Conservation (phyloP, 768 basidiomycete genomes). For the Boletus rubroflammeus region DNA sequence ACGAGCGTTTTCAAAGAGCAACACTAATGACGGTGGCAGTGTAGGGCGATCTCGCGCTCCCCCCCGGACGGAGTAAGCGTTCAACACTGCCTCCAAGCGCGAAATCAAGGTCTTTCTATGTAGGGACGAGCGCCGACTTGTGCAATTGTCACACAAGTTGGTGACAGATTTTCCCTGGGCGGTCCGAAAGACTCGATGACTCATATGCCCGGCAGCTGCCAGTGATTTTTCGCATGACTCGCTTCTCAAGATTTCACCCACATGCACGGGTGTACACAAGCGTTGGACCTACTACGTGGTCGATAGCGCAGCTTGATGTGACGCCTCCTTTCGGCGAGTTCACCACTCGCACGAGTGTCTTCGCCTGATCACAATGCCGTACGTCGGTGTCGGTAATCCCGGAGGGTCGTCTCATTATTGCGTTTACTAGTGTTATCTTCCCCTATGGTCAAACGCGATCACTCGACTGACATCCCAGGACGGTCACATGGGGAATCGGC, state of each 20-base stretch:
- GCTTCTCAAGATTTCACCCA: neutral
- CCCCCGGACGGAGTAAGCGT: no score
- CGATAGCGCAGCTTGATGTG: neutral
- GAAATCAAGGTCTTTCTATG: neutral
- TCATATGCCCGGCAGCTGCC: no score
- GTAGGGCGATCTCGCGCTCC: neutral
- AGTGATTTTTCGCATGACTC: no score
- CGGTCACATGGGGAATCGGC: neutral
- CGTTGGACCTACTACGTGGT: neutral
- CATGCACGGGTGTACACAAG: no score
- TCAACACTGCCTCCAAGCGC: slow-evolving; percentile 5
- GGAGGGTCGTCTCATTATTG: no score
- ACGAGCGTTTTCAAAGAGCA: neutral
- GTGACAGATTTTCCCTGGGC: neutral
- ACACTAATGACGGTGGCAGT: neutral
- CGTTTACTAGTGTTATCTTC: neutral
- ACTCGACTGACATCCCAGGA: neutral
- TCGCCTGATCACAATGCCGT: neutral
- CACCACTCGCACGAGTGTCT: neutral
- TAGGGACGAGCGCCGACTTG: neutral
- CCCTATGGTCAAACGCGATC: neutral
- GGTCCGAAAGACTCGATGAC: neutral
- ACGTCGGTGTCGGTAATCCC: neutral
- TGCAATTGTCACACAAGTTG: neutral
- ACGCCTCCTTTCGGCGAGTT: neutral